These are phyloP conservation scores for Backusella westeae DNA, from an alignment of 192 early-diverging fungal species.

Conservation along the genomic window DNA sequence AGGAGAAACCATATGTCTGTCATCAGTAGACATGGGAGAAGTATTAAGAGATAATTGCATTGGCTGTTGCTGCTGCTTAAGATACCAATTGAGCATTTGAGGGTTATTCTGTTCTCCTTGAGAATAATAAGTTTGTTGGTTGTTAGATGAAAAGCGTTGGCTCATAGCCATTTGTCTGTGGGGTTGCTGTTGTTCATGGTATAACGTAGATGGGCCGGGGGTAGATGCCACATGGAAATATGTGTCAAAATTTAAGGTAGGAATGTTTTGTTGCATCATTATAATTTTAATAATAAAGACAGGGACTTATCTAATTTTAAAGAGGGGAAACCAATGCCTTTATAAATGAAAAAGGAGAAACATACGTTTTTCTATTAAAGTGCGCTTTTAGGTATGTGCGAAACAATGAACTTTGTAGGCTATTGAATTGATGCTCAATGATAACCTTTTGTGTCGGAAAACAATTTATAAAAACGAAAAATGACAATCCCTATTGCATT, in stretches of 20 bases:
- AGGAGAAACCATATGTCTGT: background rate
- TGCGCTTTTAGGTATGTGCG: background rate
- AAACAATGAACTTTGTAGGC: background rate
- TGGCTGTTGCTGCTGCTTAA: slow-evolving; percentile 9
- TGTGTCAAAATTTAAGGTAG: slow-evolving; percentile 11
- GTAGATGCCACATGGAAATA: slow-evolving; percentile 9
- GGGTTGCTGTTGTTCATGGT: background rate
- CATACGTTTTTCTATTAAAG: background rate
- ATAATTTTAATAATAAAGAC: background rate
- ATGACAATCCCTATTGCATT: background rate
- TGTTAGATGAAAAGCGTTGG: background rate
- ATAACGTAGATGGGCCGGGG: background rate
- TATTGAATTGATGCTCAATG: background rate
- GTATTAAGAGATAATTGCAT: background rate
- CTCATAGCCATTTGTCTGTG: background rate
- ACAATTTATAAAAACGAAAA: background rate
- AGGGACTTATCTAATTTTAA: background rate
- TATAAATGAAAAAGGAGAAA: background rate
- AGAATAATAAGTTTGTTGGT: background rate
- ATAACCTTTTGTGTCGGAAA: background rate
- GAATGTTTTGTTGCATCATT: slow-evolving; percentile 8
- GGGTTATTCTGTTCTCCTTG: background rate
- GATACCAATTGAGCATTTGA: background rate
- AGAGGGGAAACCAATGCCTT: background rate
- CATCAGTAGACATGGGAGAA: background rate